These are phyloP conservation scores for Neocatenulostroma microsporum DNA, from an alignment of 2,329 filamentous ascomycete species.

Conservation along the genomic window DNA sequence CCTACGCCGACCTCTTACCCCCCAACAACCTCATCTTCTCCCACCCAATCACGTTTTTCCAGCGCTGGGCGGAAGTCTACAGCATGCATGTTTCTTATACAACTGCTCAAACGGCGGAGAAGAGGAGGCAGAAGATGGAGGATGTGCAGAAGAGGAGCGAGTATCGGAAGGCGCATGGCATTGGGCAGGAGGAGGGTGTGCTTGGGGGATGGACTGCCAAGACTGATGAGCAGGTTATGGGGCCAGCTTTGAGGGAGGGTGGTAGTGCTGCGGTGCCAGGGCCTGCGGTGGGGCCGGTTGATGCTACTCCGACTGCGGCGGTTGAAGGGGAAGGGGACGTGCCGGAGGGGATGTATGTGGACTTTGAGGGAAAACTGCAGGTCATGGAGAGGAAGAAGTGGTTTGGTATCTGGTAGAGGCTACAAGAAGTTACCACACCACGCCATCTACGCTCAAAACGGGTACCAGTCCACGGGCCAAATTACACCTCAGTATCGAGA, in stretches of 20 bases:
- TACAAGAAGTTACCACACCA: too few species aligned
- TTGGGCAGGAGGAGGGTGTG: constrained; percentile 51
- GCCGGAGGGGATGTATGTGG: constrained; percentile 34
- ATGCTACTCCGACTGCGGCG: constrained; percentile 21
- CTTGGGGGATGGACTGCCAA: constrained; percentile 44
- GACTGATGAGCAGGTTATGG: constrained; percentile 27
- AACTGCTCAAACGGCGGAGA: constrained; percentile 60
- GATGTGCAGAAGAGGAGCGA: constrained; percentile 80
- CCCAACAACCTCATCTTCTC: constrained; percentile 58
- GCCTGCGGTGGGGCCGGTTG: constrained; percentile 30
- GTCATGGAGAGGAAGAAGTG: constrained; percentile 62
- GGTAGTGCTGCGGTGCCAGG: constrained; percentile 30
- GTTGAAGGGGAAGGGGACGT: constrained; percentile 26
- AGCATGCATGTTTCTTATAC: constrained; percentile 67
- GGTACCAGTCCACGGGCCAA: too few species aligned
- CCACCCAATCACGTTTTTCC: constrained; percentile 61
- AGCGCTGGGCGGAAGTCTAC: constrained; percentile 63
- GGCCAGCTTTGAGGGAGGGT: constrained; percentile 32
- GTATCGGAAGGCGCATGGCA: constrained; percentile 78
- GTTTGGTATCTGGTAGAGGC: constrained; percentile 82
- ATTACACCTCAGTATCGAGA: too few species aligned
- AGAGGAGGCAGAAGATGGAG: constrained; percentile 64
- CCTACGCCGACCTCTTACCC: constrained; percentile 72
- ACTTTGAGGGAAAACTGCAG: constrained; percentile 40
- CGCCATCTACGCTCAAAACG: too few species aligned